These are phyloP conservation scores for Fusarium denticulatum DNA, from an alignment of 2,329 filamentous ascomycete genomes.

Conservation along the genomic window DNA sequence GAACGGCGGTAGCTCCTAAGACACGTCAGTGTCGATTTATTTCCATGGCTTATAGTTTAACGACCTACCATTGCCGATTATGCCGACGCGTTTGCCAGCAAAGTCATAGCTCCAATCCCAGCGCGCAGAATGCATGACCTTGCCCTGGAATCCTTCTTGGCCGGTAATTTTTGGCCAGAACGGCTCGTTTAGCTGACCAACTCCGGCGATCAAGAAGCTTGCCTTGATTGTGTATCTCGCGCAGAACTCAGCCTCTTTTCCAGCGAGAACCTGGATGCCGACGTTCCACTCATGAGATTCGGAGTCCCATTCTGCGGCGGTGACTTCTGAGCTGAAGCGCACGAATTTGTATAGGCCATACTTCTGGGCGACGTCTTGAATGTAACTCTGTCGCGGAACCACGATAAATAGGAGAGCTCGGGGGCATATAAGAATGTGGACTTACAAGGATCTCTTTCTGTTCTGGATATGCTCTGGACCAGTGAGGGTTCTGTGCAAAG, in stretches of 20 bases:
- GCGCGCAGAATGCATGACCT: background rate
- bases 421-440: fast-evolving
- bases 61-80: background rate
- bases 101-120: background rate
- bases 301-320: background rate
- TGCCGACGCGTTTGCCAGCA: background rate
- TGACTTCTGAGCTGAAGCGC: background rate
- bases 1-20: background rate
- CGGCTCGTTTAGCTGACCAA: background rate
- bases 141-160: background rate
- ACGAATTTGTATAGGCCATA: background rate
- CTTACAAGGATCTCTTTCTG: background rate
- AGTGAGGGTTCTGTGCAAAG: background rate
- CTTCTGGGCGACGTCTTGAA: background rate
- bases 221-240: fast-evolving
- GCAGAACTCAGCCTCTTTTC: background rate
- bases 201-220: background rate
- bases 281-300: background rate
- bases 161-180: background rate
- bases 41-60: fast-evolving
- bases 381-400: background rate
- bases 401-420: fast-evolving
- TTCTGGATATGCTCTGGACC: background rate
- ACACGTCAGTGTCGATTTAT: fast-evolving
- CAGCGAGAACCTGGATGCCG: background rate